Evolutionary conservation across 192 early-diverging fungal species (phyloP).

Genomic region (Gryganskiella cystojenkinii): DNA sequence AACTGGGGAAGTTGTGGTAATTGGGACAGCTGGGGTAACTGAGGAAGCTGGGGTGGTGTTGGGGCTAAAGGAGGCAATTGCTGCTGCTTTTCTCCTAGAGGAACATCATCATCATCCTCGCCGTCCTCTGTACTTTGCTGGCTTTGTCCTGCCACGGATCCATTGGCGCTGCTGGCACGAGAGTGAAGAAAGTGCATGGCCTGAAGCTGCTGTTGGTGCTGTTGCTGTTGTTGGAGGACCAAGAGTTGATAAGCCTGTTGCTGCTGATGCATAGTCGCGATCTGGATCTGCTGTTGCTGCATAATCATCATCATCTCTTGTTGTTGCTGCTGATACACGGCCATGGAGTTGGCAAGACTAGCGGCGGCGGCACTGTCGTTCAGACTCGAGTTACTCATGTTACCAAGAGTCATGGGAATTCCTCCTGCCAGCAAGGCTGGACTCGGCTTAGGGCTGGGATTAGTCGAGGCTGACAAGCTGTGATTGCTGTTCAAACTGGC

Average conservation of each 20-base stretch:
- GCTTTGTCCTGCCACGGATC: not conserved
- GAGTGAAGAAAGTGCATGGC: conserved; percentile 25
- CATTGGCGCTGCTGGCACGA: conserved; percentile 4
- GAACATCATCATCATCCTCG: conserved; percentile 34
- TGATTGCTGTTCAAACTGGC: too few species aligned
- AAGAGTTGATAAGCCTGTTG: conserved; percentile 42
- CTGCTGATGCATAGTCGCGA: conserved; percentile 51
- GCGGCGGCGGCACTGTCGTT: not conserved
- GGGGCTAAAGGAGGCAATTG: conserved; percentile 5
- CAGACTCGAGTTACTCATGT: conserved; percentile 11
- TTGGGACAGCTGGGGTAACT: not conserved
- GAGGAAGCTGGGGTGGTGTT: conserved; percentile 4
- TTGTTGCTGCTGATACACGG: conserved; percentile 47
- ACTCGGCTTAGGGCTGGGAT: too few species aligned
- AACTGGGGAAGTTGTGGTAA: not conserved
- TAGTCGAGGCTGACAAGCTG: not conserved
- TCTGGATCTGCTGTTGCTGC: conserved; percentile 51
- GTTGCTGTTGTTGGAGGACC: conserved; percentile 41
- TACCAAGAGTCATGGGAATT: conserved; percentile 9
- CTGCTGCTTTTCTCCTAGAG: conserved; percentile 30
- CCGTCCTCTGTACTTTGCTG: not conserved
- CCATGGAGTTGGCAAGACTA: conserved; percentile 31
- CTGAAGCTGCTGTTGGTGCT: conserved; percentile 42
- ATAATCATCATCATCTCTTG: conserved; percentile 50
- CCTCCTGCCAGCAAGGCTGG: not conserved